phyloP scores from a whole-genome alignment of 108 stramenopile genomes.

The Fragilaria crotonensis region DNA sequence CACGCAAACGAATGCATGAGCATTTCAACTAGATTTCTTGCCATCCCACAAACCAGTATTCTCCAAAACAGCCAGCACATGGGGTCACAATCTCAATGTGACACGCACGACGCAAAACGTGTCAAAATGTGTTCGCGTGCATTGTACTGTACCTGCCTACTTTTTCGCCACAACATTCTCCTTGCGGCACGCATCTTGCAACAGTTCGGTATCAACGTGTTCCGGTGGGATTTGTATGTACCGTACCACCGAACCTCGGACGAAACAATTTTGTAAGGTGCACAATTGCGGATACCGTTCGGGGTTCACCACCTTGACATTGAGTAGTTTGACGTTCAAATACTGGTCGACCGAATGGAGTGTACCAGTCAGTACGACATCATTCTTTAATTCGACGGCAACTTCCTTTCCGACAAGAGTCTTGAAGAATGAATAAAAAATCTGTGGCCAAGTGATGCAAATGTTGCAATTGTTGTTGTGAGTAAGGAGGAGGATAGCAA shows the following conservation, averaged over 20 bases:
- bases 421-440: constrained; percentile 99
- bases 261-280: constrained; percentile 94
- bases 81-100: too few species aligned
- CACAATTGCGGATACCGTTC: constrained; percentile 81
- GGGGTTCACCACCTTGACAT: constrained; percentile 85
- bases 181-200: constrained; percentile 97
- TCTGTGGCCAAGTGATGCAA: constrained; percentile 30
- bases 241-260: constrained; percentile 96
- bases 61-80: too few species aligned
- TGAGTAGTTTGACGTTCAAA: constrained; percentile 94
- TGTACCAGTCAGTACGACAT: constrained; percentile 91
- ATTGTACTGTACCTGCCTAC: too few species aligned
- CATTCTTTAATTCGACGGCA: constrained; percentile 98
- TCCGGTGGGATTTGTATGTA: constrained; percentile 95
- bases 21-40: too few species aligned
- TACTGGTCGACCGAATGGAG: constrained; percentile 99
- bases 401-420: constrained; percentile 98
- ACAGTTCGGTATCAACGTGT: constrained; percentile 95
- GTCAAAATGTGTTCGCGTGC: too few species aligned
- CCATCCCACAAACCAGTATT: too few species aligned
- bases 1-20: too few species aligned
- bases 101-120: too few species aligned
- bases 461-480: too few species aligned
- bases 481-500: too few species aligned
- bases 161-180: constrained; percentile 71